Percentiles rank a stretch among this genome's conserved stretches.
Conservation (phyloP, 495 filamentous ascomycete genomes). For the Tuber microsphaerosporum region DNA sequence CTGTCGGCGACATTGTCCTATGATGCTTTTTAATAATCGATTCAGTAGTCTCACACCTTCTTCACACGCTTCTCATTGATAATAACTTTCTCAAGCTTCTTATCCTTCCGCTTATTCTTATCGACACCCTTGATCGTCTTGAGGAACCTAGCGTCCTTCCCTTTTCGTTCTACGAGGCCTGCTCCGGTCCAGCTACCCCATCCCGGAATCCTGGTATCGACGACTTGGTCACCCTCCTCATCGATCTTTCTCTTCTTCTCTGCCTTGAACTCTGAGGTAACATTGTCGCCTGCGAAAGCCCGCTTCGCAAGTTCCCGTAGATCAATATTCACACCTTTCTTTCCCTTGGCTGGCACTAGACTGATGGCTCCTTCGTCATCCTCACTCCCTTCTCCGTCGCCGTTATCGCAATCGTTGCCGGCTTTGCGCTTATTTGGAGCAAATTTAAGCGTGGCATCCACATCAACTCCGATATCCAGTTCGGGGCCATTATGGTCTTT, state of each 20-base stretch:
- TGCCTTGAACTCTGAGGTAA: constrained; percentile 68
- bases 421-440: constrained; percentile 33
- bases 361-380: constrained; percentile 23
- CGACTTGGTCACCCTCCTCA: constrained; percentile 76
- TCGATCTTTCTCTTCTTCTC: constrained; percentile 68
- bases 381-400: constrained; percentile 54
- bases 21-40: background rate
- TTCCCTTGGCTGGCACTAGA: constrained; percentile 29
- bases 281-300: constrained; percentile 86
- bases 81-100: constrained; percentile 72
- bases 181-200: constrained; percentile 89
- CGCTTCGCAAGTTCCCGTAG: constrained; percentile 75
- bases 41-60: constrained; percentile 57
- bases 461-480: constrained; percentile 40
- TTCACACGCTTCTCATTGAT: constrained; percentile 86
- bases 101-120: constrained; percentile 69
- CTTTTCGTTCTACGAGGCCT: constrained; percentile 60
- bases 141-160: constrained; percentile 56
- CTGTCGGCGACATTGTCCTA: no score
- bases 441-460: constrained; percentile 30
- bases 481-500: constrained; percentile 32
- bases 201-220: constrained; percentile 79
- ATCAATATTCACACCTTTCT: constrained; percentile 44
- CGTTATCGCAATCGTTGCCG: constrained; percentile 44
- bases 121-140: constrained; percentile 72